Evolutionary conservation across 164 flowering plant species (phyloP).

Genomic region (Chimonanthus praecox): DNA sequence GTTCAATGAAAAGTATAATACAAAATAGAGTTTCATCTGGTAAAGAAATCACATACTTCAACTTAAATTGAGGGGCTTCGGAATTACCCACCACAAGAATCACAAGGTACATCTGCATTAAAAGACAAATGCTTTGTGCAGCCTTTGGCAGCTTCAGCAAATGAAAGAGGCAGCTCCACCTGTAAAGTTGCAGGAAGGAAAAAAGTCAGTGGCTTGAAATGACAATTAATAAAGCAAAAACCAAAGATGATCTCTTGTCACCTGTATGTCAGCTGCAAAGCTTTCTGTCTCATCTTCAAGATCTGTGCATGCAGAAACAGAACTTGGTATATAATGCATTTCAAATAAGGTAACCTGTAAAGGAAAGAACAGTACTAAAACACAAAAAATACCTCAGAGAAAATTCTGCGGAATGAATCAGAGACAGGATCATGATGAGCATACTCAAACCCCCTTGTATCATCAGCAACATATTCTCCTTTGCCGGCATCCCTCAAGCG

Average conservation of each 20-base stretch:
- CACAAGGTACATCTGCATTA: slow-evolving; percentile 69
- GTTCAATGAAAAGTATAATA: too few relatives aligned
- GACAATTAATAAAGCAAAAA: slow-evolving; percentile 5
- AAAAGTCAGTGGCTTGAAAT: neutral
- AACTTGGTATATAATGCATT: neutral
- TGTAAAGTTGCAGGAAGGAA: slow-evolving; percentile 15
- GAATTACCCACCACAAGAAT: slow-evolving; percentile 70
- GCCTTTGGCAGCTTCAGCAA: slow-evolving; percentile 85
- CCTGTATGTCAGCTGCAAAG: slow-evolving; percentile 65
- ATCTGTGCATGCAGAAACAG: slow-evolving; percentile 39
- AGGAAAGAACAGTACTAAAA: neutral
- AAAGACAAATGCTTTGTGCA: slow-evolving; percentile 67
- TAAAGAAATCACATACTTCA: too few relatives aligned
- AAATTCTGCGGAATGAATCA: slow-evolving; percentile 64
- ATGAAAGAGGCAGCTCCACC: slow-evolving; percentile 77
- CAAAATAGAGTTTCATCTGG: neutral
- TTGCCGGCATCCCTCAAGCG: slow-evolving; percentile 24
- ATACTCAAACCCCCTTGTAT: slow-evolving; percentile 42
- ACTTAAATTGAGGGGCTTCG: neutral
- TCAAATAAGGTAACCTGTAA: neutral
- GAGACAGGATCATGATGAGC: slow-evolving; percentile 52
- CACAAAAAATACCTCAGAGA: slow-evolving; percentile 65
- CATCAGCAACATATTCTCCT: slow-evolving; percentile 30
- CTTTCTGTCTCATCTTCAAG: slow-evolving; percentile 54
- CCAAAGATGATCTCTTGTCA: slow-evolving; percentile 10